Percentiles rank a stretch among this genome's conserved stretches.
Evolutionary conservation across 2,329 filamentous ascomycete species (phyloP).

Genomic region (Aspergillus persii): DNA sequence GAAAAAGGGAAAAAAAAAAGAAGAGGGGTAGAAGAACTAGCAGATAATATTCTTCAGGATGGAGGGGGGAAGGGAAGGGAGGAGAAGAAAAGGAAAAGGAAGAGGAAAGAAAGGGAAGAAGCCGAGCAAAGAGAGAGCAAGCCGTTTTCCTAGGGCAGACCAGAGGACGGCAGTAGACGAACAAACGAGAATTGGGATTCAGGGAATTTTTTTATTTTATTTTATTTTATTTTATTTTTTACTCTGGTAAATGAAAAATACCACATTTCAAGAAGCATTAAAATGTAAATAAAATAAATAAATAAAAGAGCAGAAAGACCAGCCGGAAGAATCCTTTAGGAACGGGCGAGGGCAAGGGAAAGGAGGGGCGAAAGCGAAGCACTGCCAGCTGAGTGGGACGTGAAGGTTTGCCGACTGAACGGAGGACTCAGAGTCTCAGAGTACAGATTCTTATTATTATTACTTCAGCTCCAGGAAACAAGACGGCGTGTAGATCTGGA

Average conservation of each 20-base stretch:
- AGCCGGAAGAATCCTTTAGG: neutral
- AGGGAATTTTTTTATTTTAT: neutral
- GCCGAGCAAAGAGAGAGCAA: slow-evolving; percentile 15
- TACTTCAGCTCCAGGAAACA: neutral
- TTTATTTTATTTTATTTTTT: neutral
- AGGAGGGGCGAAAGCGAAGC: slow-evolving; percentile 16
- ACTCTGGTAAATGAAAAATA: neutral
- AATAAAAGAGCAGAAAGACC: slow-evolving; percentile 1
- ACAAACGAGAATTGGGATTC: slow-evolving; percentile 11
- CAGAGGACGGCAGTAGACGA: slow-evolving; percentile 21
- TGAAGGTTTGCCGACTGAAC: slow-evolving; percentile 19
- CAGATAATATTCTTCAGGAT: slow-evolving; percentile 20
- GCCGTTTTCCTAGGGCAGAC: slow-evolving; percentile 20
- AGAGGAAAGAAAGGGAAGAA: slow-evolving; percentile 12
- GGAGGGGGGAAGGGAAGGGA: slow-evolving; percentile 16
- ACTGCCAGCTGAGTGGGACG: slow-evolving; percentile 17
- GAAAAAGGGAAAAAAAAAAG: slow-evolving; percentile 13
- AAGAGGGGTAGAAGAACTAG: slow-evolving; percentile 19
- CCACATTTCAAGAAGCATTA: neutral
- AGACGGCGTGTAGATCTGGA: slow-evolving; percentile 14
- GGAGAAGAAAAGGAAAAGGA: slow-evolving; percentile 17
- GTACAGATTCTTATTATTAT: too few relatives aligned
- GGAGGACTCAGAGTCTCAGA: too few relatives aligned
- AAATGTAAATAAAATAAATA: neutral
- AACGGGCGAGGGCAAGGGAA: slow-evolving; percentile 11